Base-by-base conservation (phyloP, 2,329 filamentous ascomycete genomes). In the Xylariales sp. region DNA sequence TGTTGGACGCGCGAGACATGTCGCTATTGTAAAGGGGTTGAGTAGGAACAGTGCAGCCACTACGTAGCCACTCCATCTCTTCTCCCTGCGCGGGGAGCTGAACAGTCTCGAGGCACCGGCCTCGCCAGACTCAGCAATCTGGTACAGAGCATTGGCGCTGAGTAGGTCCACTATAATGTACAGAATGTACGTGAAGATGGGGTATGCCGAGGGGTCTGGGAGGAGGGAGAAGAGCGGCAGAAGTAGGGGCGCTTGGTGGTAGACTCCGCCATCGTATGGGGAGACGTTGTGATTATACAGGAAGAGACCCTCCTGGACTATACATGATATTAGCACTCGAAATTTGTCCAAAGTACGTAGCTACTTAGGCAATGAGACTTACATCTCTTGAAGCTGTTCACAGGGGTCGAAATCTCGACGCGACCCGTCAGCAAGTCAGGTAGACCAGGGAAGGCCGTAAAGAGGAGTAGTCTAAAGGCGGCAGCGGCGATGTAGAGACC, bases 381-480 rank as follows among this genome's bases (percentile, higher is more conserved):
- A 95, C 90, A 73, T 79, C 93, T 80, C 72, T 97, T 97, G 78
- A 96, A 98, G 76, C 91, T 95, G 54, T 88, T 96, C 34, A 97
- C 86, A 28, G 93, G 91, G 16, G 93, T 98, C 32, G 93, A 96
- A 57, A 98, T 85, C 72, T 98, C 93, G 55, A 96, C 93, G 59
- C 93, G 85, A 50, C 85, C 86, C 15, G 88, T 93, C 48, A 98
- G 74, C 48, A 95, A 74, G 61, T 89, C 82, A 39, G 91, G 87
- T 29, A 98, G 73, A 27, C 78, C 79, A 48, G 93, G 90, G 60
- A 96, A 95, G 44, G 82, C 73, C 45, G 82, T 72, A 61, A 89
- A 90, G 40, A 97, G 77, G 42, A 88, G 67, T 46, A 97, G 73
- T 52, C 93, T 83, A 52, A 97, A 71, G 48, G 82, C 76, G 42